Percentiles rank a stretch among this genome's conserved stretches.
Evolutionary conservation across 768 basidiomycete genomes (phyloP).

Genomic region (Lactifluus piperatus): DNA sequence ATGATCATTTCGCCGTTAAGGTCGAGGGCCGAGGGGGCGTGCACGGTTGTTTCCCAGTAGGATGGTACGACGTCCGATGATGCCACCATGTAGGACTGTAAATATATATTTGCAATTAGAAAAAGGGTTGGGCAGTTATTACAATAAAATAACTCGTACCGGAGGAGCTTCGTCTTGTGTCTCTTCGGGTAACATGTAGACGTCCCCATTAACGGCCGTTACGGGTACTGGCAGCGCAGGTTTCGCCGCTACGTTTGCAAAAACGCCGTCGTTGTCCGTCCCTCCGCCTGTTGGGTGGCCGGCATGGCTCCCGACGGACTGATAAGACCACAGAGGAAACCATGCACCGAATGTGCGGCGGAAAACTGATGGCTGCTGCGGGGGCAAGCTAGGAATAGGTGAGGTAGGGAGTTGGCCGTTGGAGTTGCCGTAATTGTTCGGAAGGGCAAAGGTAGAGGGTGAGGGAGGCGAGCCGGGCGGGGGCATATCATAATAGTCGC

Average conservation of each 20-base stretch:
- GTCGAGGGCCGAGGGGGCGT: slow-evolving; percentile 55
- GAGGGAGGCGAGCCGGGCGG: slow-evolving; percentile 75
- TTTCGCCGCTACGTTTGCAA: slow-evolving; percentile 90
- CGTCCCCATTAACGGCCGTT: slow-evolving; percentile 44
- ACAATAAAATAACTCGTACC: slow-evolving; percentile 43
- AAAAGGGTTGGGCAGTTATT: not conserved
- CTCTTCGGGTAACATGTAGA: slow-evolving; percentile 69
- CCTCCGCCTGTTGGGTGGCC: slow-evolving; percentile 49
- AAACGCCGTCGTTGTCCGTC: slow-evolving; percentile 86
- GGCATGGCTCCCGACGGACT: slow-evolving; percentile 36
- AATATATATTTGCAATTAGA: not conserved
- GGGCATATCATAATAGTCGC: slow-evolving; percentile 57
- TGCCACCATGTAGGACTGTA: slow-evolving; percentile 77
- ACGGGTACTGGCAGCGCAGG: slow-evolving; percentile 44
- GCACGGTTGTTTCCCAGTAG: slow-evolving; percentile 96
- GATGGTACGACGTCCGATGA: slow-evolving; percentile 86
- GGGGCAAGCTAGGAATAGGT: slow-evolving; percentile 30
- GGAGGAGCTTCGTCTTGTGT: slow-evolving; percentile 78
- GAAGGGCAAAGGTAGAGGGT: slow-evolving; percentile 46
- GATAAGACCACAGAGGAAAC: slow-evolving; percentile 54
- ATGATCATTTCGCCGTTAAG: slow-evolving; percentile 66
- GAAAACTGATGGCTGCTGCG: slow-evolving; percentile 40
- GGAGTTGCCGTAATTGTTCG: slow-evolving; percentile 55
- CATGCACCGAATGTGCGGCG: slow-evolving; percentile 50
- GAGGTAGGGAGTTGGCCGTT: slow-evolving; percentile 55